phyloP scores from a whole-genome alignment of 495 filamentous ascomycete species.

The Penicillium tannophilum region DNA sequence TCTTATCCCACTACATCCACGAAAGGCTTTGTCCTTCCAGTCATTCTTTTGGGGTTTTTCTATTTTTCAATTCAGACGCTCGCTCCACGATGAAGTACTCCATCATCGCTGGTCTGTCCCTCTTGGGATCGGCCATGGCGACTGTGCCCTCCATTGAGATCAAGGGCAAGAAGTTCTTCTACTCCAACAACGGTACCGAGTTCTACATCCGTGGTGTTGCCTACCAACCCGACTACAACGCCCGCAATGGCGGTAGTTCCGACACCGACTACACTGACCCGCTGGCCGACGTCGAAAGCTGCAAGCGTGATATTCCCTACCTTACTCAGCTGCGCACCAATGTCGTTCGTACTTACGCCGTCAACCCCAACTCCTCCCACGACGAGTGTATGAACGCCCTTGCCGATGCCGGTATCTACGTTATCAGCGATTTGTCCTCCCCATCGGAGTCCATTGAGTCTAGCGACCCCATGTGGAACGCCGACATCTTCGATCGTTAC shows the following conservation, averaged over 20 bases:
- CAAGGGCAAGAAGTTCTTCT: constrained; percentile 68
- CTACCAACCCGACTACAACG: constrained; percentile 69
- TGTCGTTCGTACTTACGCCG: constrained; percentile 90
- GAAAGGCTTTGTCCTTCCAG: constrained; percentile 10
- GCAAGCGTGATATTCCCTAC: constrained; percentile 84
- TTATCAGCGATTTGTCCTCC: constrained; percentile 86
- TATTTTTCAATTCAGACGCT: constrained; percentile 12
- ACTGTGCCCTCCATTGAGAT: constrained; percentile 65
- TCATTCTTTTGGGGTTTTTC: constrained; percentile 22
- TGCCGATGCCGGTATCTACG: constrained; percentile 90
- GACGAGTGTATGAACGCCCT: constrained; percentile 81
- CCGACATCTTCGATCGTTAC: constrained; percentile 77
- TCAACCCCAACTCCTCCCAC: constrained; percentile 80
- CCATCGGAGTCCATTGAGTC: constrained; percentile 83
- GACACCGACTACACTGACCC: constrained; percentile 60
- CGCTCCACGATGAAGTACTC: constrained; percentile 47
- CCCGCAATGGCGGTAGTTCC: constrained; percentile 19
- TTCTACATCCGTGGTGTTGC: constrained; percentile 93
- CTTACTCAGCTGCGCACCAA: constrained; percentile 80
- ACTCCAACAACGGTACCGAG: constrained; percentile 73
- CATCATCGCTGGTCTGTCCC: constrained; percentile 49
- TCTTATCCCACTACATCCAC: constrained; percentile 6
- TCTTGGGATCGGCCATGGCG: constrained; percentile 57
- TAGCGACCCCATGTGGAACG: constrained; percentile 74
- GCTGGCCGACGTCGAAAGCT: constrained; percentile 67